Base-by-base conservation (phyloP, 1,284 basidiomycete species). In the Cryptococcus sp. region DNA sequence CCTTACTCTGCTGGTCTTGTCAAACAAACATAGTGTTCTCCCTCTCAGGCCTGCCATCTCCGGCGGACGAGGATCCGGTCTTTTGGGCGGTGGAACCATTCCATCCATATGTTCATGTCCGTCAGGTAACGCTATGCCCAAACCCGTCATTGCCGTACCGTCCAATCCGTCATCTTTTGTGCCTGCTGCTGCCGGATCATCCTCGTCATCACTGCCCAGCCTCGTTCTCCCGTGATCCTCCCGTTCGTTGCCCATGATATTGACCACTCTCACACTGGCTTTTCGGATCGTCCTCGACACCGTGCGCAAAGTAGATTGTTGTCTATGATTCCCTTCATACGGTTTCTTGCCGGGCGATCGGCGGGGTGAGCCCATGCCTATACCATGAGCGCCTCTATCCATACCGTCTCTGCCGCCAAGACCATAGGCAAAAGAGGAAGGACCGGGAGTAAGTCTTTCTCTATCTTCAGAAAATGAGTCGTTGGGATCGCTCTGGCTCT, bases 241-340 rank as follows among this genome's bases (percentile, higher is more conserved):
- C 26, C 70, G 65, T 15, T 56, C 59, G 47, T 64, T 70, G 3
- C 58, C 55, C 39, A 85, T 86, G 49, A 93, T 78, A 72, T 92
- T 91, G 39, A 91, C 91, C 17, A 96, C 91, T 20, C 93, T 85
- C 51, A 89, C 76, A 37, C 89, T 92, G 1, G 75, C 75, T 50
- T 68, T 66, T 5, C 73, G 58, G 3, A 77, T 45, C 3, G 67
- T 69, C 20, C 61, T 62, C 15, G 70, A 69, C 13, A 77, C 70
- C 3, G 62, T 62, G 10, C 74, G 63, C 20, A 77, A 62, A 1
- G 75, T 75, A 2, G 69, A 67, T 13, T 60, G 62, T 46, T 74
- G 29, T 65, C 10, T 61, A 52, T 13, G 73, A 19, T 25, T 23
- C 22, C 16, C 39, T 17, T 41, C 47, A 37, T 58, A 43, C 34